Evolutionary conservation across 306 rosid genomes (phyloP), one percentile per base, ranked within the genome.

Genomic region (Ormosia emarginata): DNA sequence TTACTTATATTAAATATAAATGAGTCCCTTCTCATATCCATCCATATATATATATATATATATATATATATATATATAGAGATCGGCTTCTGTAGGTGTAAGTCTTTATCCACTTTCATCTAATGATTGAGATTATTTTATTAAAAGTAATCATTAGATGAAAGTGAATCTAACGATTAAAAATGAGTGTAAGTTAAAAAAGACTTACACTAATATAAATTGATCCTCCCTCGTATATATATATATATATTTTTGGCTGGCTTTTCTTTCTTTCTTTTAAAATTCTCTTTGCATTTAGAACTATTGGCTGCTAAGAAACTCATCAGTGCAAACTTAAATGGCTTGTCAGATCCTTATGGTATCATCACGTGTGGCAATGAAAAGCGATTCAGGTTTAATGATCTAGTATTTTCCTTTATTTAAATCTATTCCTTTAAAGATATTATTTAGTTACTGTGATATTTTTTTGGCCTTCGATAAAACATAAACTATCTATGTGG

Each of bases 281-380:
- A 37, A 77, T 74, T 79, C 8, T 82, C 34, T 85, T 72, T 92
- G 83, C 91, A 95, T 98, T 72, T 95, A 89, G 98, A 95, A 86
- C 85, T 95, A 68, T 85, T 95, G 92, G 99, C 99, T 69, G 99
- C 99, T 55, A 95, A 95, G 87, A 95, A 93, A 81, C 92, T 95
- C 18, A 73, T 93, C 47, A 96, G 94, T 83, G 99, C 99, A 66
- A 95, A 95, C 86, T 84, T 95, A 78, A 95, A 95, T 90, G 99
- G 99, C 82, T 92, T 96, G 4, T 93, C 99, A 1, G 99, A 95
- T 88, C 99, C 99, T 32, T 95, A 95, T 87, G 98, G 86, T 70
- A 90, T 95, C 80, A 95, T 95, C 79, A 95, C 93, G 7, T 95
- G 99, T 67, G 94, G 92, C 75, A 84, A 89, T 81, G 92, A 95